Evolutionary conservation across 1,139 yeast species (phyloP), one percentile per base, ranked within the genome.

Genomic region (Suhomyces bolitotheri): DNA sequence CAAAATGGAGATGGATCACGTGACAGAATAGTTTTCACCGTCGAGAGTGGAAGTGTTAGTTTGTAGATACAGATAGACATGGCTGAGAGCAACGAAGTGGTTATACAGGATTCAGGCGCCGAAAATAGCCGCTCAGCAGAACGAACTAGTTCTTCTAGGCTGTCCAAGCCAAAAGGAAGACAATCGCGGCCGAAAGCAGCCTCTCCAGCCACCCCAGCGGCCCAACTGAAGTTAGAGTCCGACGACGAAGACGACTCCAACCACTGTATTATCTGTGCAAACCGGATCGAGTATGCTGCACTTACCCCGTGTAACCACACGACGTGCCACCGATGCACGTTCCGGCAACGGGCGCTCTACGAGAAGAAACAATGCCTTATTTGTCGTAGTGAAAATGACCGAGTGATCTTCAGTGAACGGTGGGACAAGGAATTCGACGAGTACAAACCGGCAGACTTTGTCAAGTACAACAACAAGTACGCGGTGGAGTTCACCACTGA

Each of bases 221-320:
- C n/a, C n/a, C n/a, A n/a, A n/a, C n/a, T n/a, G 8, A 17, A 8
- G 8, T 17, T 17, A 17, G 65, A 56, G 1, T 66, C 57, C 5
- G 64, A 57, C 11, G 61, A 57, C 11, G 40, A 33, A 2, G 58
- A 53, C 17, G 78, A 73, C 17, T 50, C 47, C 14, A 55, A 62
- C 16, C 59, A 67, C 17, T 90, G 97, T 66, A 62, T 89, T 25
- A 87, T 92, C 39, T 92, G 99, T 65, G 95, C 97, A 1, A 83
- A 86, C 32, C 67, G 64, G 27, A 71, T 89, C 27, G 51, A 49
- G 15, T 76, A 73, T 51, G 80, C 80, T 2, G 86, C 96, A 0
- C 58, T 84, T 11, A 77, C 92, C 2, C 86, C 90, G 1, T 92
- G 99, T 61, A 82, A 82, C 49, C 97, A 92, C 56, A 73, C 72